Conservation (phyloP, 495 filamentous ascomycete genomes). For the Hyaloscypha hepaticicola region DNA sequence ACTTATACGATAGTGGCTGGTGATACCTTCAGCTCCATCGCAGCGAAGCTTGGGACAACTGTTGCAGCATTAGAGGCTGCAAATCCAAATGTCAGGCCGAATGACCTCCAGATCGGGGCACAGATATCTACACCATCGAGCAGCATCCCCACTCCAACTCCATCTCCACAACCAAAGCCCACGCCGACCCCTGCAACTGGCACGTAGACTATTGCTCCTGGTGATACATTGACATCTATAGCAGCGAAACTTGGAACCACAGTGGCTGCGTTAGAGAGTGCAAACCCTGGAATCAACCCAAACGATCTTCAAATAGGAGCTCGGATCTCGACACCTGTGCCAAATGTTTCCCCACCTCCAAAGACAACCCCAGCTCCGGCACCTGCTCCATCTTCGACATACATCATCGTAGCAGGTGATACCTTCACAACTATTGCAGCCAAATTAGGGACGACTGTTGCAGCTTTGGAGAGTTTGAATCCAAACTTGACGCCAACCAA, state of each 20-base stretch:
- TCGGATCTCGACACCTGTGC: neutral
- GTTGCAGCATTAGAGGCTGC: slow-evolving; percentile 4
- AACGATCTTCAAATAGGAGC: slow-evolving; percentile 3
- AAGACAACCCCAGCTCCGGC: neutral
- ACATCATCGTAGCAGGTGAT: slow-evolving; percentile 20
- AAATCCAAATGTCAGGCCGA: slow-evolving; percentile 10
- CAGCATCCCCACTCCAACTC: neutral
- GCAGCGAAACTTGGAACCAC: neutral
- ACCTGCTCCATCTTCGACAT: slow-evolving; percentile 5
- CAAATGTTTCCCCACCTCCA: neutral
- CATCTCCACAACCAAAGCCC: neutral
- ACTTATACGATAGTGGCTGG: slow-evolving; percentile 15
- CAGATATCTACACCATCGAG: neutral
- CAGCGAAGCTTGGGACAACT: neutral
- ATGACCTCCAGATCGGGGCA: slow-evolving; percentile 1
- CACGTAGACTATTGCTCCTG: slow-evolving; percentile 11
- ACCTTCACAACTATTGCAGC: slow-evolving; percentile 16
- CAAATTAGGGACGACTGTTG: neutral
- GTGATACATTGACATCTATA: slow-evolving; percentile 14
- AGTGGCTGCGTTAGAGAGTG: slow-evolving; percentile 1
- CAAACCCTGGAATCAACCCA: slow-evolving; percentile 9
- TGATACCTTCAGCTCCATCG: slow-evolving; percentile 13
- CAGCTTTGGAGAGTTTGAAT: slow-evolving; percentile 7
- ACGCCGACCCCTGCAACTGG: neutral
- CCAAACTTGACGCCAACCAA: slow-evolving; percentile 3